phyloP scores from a whole-genome alignment of 2,329 filamentous ascomycete species.

The Penicillium sp. region DNA sequence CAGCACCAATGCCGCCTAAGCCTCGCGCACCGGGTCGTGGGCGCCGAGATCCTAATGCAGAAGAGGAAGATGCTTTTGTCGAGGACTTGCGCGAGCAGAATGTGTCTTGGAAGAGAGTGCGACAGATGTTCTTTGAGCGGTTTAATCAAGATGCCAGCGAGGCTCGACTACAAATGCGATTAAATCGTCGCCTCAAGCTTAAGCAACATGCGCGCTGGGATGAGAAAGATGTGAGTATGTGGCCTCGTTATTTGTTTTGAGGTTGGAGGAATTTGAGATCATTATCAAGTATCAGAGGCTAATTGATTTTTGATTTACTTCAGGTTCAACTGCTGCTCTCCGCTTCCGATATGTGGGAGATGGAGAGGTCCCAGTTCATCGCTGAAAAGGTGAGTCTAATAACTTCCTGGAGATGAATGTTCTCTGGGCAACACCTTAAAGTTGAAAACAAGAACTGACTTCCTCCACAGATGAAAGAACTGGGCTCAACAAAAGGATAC shows the following conservation, averaged over 20 bases:
- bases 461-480: slow-evolving; percentile 39
- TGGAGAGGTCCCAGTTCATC: slow-evolving; percentile 47
- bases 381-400: slow-evolving; percentile 44
- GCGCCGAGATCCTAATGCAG: slow-evolving; percentile 45
- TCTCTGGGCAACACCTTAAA: background rate
- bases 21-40: slow-evolving; percentile 42
- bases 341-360: slow-evolving; percentile 47
- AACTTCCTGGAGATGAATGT: too few relatives aligned
- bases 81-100: slow-evolving; percentile 46
- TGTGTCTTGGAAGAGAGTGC: slow-evolving; percentile 47
- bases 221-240: slow-evolving; percentile 54
- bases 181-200: slow-evolving; percentile 43
- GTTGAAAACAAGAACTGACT: background rate
- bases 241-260: slow-evolving; percentile 19
- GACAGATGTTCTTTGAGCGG: slow-evolving; percentile 43
- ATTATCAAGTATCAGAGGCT: background rate
- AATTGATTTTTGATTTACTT: background rate
- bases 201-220: slow-evolving; percentile 46
- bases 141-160: slow-evolving; percentile 48
- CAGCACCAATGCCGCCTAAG: slow-evolving; percentile 33
- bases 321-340: slow-evolving; percentile 46
- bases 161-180: slow-evolving; percentile 51
- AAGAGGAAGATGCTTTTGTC: slow-evolving; percentile 49
- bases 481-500: slow-evolving; percentile 42
- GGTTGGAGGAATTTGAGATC: background rate